phyloP scores from a whole-genome alignment of 2,329 filamentous ascomycete species.

The Fusarium bactridioides region DNA sequence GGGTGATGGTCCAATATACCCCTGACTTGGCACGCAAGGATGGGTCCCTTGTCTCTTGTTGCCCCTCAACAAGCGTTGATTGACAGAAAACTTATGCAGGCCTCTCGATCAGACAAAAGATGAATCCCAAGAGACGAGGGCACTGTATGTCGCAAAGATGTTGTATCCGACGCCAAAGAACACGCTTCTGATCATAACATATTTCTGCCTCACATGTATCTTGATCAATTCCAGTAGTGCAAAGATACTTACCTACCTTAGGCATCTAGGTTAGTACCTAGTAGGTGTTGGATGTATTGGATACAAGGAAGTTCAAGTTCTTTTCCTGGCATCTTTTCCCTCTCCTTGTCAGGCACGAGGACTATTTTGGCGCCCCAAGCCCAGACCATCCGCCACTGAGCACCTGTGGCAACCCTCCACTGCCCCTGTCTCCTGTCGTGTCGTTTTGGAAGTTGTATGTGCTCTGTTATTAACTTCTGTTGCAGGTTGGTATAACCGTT shows the following conservation, averaged over 20 bases:
- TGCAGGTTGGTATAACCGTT: conserved; percentile 2
- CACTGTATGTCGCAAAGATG: neutral
- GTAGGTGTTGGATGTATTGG: no score
- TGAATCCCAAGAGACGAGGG: neutral
- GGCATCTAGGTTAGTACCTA: no score
- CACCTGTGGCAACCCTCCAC: conserved; percentile 13
- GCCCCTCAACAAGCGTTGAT: conserved; percentile 16
- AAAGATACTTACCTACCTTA: neutral
- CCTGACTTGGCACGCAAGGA: conserved; percentile 32
- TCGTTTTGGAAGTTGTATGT: conserved; percentile 17
- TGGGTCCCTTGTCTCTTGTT: conserved; percentile 8
- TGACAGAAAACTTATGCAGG: conserved; percentile 8
- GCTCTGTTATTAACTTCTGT: neutral
- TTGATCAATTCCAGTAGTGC: neutral
- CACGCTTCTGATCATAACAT: neutral
- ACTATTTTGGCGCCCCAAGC: conserved; percentile 13
- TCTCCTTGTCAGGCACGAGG: conserved; percentile 15
- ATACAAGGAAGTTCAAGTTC: neutral
- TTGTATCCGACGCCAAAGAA: neutral
- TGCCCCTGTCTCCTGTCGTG: conserved; percentile 14
- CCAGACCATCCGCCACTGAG: conserved; percentile 24
- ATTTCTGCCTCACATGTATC: neutral
- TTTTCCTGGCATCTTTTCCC: neutral
- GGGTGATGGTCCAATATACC: conserved; percentile 31
- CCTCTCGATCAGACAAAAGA: neutral